Evolutionary conservation across 345 rosid species (phyloP).

Genomic region (Eucalyptus cloeziana): DNA sequence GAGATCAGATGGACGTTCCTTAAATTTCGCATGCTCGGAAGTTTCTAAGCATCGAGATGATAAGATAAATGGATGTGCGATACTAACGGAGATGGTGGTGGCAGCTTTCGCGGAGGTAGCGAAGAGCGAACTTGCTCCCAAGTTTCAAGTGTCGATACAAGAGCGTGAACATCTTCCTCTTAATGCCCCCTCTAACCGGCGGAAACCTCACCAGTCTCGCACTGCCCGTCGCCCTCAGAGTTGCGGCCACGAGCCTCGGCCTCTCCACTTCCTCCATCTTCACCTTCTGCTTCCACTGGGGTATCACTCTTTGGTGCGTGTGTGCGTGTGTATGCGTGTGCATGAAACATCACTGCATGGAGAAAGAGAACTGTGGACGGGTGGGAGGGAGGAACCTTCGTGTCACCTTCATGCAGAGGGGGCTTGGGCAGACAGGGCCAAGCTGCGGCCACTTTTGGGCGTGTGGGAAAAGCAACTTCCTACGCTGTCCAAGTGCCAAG

Average conservation of each 20-base stretch:
- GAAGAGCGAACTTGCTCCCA: neutral
- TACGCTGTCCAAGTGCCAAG: neutral
- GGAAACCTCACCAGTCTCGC: neutral
- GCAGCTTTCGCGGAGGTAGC: neutral
- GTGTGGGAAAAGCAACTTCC: neutral
- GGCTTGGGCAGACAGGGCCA: neutral
- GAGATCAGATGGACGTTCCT: neutral
- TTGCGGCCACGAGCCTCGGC: neutral
- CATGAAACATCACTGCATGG: neutral
- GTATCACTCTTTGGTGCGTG: neutral
- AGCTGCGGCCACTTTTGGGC: neutral
- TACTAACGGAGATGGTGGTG: neutral
- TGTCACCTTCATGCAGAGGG: conserved; percentile 6
- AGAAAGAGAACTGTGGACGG: neutral
- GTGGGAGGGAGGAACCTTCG: conserved; percentile 20
- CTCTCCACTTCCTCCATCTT: neutral
- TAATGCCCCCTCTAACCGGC: conserved; percentile 25
- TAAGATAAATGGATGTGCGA: neutral
- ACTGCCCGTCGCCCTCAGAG: neutral
- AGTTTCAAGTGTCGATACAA: conserved; percentile 10
- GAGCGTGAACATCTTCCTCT: conserved; percentile 19
- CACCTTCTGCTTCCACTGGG: neutral
- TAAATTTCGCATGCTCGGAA: neutral
- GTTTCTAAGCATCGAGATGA: neutral
- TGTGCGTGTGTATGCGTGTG: neutral